Conservation (phyloP, 768 basidiomycete genomes). For the Lentinula sp. region DNA sequence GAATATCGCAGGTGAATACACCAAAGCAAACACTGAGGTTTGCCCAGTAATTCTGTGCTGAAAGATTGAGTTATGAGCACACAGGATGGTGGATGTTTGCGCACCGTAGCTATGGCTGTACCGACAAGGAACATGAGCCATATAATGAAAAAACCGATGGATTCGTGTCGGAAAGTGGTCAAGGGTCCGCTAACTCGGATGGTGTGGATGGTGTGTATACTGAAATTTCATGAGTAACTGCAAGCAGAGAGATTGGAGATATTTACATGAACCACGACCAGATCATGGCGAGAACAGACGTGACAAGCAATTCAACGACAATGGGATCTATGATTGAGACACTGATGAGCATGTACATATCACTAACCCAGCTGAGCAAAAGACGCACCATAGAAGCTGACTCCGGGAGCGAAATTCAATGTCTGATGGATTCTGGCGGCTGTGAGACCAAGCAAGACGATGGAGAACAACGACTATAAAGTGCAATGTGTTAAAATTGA, state of each 20-base stretch:
- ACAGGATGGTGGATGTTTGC: neutral
- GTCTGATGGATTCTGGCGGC: neutral
- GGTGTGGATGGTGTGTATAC: conserved; percentile 23
- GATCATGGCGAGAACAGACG: conserved; percentile 33
- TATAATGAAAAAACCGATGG: conserved; percentile 34
- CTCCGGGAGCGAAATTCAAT: neutral
- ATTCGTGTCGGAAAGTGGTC: conserved; percentile 17
- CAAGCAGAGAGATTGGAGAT: neutral
- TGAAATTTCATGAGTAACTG: neutral
- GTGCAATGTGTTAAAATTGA: no score
- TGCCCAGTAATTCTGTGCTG: neutral
- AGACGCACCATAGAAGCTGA: neutral
- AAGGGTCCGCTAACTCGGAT: conserved; percentile 1
- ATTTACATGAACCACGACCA: conserved; percentile 28
- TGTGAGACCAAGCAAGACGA: neutral
- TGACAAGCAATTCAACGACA: conserved; percentile 38
- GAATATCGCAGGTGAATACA: neutral
- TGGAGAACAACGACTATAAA: neutral
- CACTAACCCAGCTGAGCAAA: no score
- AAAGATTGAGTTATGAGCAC: neutral
- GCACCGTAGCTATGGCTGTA: conserved; percentile 32
- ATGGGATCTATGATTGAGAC: conserved; percentile 29
- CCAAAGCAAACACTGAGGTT: neutral
- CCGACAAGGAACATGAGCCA: conserved; percentile 44
- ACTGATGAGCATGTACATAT: no score